A percentile compares a stretch with the other conserved stretches of the same genome.
These are phyloP conservation scores for Zizania latifolia DNA, from an alignment of 176 grass and related monocot species.

Conservation along the genomic window DNA sequence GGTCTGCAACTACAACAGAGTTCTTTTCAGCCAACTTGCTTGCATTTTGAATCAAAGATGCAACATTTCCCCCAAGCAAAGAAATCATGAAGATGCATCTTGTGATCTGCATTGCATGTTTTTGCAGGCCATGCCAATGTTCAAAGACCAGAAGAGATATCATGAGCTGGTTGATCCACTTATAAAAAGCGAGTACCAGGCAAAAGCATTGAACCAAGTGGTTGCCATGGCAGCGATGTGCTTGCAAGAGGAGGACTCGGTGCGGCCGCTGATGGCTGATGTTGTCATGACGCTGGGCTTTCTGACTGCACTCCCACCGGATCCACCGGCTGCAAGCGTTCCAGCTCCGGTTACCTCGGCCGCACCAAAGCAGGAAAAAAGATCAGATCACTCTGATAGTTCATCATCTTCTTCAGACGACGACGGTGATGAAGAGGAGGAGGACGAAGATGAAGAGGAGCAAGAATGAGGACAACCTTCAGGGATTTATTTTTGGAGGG, in stretches of 20 bases:
- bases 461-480: not conserved
- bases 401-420: conserved; percentile 29
- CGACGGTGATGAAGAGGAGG: not conserved
- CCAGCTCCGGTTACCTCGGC: not conserved
- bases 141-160: conserved; percentile 86
- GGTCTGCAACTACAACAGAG: too few species aligned
- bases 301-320: conserved; percentile 38
- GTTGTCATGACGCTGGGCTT: conserved; percentile 85
- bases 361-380: not conserved
- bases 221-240: conserved; percentile 97
- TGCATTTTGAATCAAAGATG: not conserved
- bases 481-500: not conserved
- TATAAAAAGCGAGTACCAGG: conserved; percentile 50
- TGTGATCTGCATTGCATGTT: not conserved
- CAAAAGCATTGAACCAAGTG: conserved; percentile 76
- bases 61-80: not conserved
- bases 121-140: conserved; percentile 74
- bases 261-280: conserved; percentile 73
- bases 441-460: not conserved
- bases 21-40: not conserved
- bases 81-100: too few species aligned
- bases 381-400: not conserved
- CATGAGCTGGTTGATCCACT: conserved; percentile 78
- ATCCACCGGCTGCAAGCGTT: conserved; percentile 5
- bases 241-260: conserved; percentile 80